phyloP scores from a whole-genome alignment of 2,329 filamentous ascomycete genomes.

The Verticillium zaregamsianum region DNA sequence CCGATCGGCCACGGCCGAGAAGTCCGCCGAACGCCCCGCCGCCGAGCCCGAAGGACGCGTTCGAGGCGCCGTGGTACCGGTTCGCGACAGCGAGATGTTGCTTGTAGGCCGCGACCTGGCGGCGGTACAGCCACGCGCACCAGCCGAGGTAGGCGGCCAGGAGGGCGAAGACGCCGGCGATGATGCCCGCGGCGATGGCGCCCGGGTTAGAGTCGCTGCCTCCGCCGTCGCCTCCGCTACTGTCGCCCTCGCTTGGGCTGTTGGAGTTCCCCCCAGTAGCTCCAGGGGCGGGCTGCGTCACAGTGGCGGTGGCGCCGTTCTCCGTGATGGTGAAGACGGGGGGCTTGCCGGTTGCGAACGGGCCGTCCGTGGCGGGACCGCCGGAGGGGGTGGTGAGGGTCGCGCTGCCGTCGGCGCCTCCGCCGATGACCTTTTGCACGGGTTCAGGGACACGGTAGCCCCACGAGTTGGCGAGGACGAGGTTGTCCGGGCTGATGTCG shows the following conservation, averaged over 20 bases:
- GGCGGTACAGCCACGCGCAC: slow-evolving; percentile 69
- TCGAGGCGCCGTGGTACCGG: slow-evolving; percentile 43
- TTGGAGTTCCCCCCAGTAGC: slow-evolving; percentile 33
- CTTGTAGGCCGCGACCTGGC: slow-evolving; percentile 66
- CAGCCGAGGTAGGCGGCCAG: slow-evolving; percentile 63
- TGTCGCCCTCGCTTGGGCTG: neutral
- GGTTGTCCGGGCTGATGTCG: slow-evolving; percentile 43
- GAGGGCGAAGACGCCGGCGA: slow-evolving; percentile 63
- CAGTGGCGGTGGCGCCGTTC: slow-evolving; percentile 41
- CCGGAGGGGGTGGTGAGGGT: slow-evolving; percentile 62
- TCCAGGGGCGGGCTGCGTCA: slow-evolving; percentile 27
- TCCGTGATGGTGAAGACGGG: slow-evolving; percentile 65
- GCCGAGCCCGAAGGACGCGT: slow-evolving; percentile 28
- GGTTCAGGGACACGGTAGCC: slow-evolving; percentile 62
- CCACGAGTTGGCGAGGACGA: slow-evolving; percentile 52
- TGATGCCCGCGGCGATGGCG: slow-evolving; percentile 44
- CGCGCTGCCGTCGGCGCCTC: slow-evolving; percentile 55
- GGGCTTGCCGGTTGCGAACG: slow-evolving; percentile 65
- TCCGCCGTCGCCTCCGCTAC: neutral
- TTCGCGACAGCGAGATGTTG: slow-evolving; percentile 64
- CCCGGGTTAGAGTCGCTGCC: slow-evolving; percentile 26
- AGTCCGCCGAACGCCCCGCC: slow-evolving; percentile 14
- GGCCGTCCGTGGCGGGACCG: slow-evolving; percentile 60
- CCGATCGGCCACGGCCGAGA: slow-evolving; percentile 15
- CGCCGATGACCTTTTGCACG: slow-evolving; percentile 61